Evolutionary conservation across 352 stramenopile genomes (phyloP).

Genomic region (Elongisporangium senticosum): DNA sequence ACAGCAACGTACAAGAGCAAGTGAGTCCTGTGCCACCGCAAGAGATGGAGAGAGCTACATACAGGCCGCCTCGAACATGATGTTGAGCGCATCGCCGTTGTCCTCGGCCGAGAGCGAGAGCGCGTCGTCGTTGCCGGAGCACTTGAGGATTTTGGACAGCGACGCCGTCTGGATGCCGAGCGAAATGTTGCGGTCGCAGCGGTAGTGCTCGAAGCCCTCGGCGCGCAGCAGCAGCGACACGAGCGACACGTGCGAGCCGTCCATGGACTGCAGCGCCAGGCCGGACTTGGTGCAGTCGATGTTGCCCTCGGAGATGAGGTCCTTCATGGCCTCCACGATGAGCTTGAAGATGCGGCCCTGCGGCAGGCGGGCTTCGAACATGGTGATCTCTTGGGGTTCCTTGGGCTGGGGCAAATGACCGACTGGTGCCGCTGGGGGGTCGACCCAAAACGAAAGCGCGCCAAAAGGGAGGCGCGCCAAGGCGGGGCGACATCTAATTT

Average conservation of each 20-base stretch:
- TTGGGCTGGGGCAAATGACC: constrained; percentile 25
- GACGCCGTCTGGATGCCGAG: constrained; percentile 97
- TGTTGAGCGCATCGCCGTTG: constrained; percentile 92
- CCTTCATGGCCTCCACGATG: constrained; percentile 99
- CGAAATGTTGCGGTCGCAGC: constrained; percentile 96
- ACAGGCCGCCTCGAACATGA: constrained; percentile 97
- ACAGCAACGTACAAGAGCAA: constrained; percentile 6
- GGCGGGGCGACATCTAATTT: constrained; percentile 11
- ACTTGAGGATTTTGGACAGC: constrained; percentile 99
- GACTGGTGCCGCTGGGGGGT: constrained; percentile 29
- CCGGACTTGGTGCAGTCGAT: constrained; percentile 93
- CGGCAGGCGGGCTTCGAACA: constrained; percentile 98
- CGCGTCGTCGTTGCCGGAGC: constrained; percentile 96
- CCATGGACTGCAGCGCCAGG: constrained; percentile 97
- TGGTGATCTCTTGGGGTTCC: constrained; percentile 41
- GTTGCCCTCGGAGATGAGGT: constrained; percentile 98
- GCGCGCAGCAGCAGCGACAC: constrained; percentile 92
- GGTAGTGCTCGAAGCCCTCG: constrained; percentile 97
- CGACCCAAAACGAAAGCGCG: constrained; percentile 29
- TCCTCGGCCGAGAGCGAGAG: constrained; percentile 99
- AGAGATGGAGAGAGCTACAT: constrained; percentile 17
- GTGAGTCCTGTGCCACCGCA: constrained; percentile 36
- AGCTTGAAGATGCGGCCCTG: constrained; percentile 98
- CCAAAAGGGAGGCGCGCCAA: constrained; percentile 15
- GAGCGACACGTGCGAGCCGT: constrained; percentile 98